A percentile compares a stretch with the other conserved stretches of the same genome.
phyloP scores from a whole-genome alignment of 495 filamentous ascomycete genomes.

The Clavariopsis aquatica region DNA sequence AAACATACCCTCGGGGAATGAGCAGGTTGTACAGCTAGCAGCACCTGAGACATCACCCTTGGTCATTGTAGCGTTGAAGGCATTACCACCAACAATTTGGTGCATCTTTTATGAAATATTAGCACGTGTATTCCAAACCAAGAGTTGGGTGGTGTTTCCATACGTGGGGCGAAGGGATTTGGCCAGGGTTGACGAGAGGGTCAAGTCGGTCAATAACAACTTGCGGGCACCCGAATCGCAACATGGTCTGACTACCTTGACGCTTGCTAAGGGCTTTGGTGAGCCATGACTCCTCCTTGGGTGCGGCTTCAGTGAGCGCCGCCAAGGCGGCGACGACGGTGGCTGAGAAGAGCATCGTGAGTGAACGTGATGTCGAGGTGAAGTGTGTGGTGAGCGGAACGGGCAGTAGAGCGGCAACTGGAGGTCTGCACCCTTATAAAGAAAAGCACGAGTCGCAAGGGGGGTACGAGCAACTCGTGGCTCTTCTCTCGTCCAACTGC shows the following conservation, averaged over 20 bases:
- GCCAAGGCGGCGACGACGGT: not conserved
- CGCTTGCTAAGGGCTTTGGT: too few species aligned
- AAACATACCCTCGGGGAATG: constrained; percentile 11
- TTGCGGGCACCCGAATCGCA: constrained; percentile 32
- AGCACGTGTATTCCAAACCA: not conserved
- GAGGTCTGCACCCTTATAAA: not conserved
- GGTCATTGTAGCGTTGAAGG: constrained; percentile 30
- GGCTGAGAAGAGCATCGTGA: not conserved
- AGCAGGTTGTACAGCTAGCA: constrained; percentile 29
- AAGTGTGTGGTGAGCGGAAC: not conserved
- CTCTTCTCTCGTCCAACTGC: not conserved
- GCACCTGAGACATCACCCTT: constrained; percentile 19
- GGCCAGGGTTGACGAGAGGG: constrained; percentile 34
- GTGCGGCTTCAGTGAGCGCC: not conserved
- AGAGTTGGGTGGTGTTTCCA: constrained; percentile 10
- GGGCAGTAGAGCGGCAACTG: not conserved
- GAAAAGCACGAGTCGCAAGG: not conserved
- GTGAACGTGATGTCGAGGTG: not conserved
- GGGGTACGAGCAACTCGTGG: not conserved
- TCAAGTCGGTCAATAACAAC: constrained; percentile 34
- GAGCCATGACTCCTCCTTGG: not conserved
- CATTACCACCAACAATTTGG: constrained; percentile 29
- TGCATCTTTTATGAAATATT: not conserved
- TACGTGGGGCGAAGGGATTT: constrained; percentile 29
- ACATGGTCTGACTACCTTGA: constrained; percentile 8